A percentile compares a stretch with the other conserved stretches of the same genome.
Conservation (phyloP, 352 stramenopile genomes). For the Globisporangium ultimum region DNA sequence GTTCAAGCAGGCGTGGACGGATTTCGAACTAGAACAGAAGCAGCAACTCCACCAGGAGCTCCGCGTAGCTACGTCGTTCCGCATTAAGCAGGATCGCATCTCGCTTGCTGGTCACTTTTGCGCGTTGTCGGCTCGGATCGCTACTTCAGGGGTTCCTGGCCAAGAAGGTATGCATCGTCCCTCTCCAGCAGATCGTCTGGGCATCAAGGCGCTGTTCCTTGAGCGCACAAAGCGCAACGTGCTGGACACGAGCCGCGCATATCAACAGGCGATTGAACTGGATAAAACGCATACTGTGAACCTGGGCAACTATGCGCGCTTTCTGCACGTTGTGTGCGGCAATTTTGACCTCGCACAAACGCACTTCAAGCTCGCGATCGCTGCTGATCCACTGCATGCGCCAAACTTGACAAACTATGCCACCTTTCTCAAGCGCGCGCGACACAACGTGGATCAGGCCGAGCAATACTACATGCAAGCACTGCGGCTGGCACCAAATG, state of each 20-base stretch:
- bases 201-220: constrained; percentile 43
- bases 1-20: constrained; percentile 29
- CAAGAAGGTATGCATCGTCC: constrained; percentile 1
- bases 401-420: constrained; percentile 29
- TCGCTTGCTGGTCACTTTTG: constrained; percentile 1
- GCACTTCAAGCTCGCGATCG: constrained; percentile 25
- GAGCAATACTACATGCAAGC: constrained; percentile 29
- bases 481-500: constrained; percentile 15
- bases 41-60: constrained; percentile 29
- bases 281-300: constrained; percentile 27
- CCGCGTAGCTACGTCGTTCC: constrained; percentile 22
- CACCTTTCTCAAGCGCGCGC: constrained; percentile 27
- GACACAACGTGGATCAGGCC: constrained; percentile 19
- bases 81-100: constrained; percentile 32
- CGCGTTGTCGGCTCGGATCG: no score
- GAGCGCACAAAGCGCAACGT: constrained; percentile 21
- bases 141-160: no score
- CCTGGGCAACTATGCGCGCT: constrained; percentile 38
- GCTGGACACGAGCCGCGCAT: constrained; percentile 24
- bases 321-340: constrained; percentile 22
- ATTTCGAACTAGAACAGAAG: constrained; percentile 19
- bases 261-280: constrained; percentile 28
- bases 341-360: constrained; percentile 19
- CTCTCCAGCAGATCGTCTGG: constrained; percentile 31
- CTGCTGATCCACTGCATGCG: constrained; percentile 13